phyloP scores from a whole-genome alignment of 1,284 basidiomycete genomes.

The Moesziomyces sp. region DNA sequence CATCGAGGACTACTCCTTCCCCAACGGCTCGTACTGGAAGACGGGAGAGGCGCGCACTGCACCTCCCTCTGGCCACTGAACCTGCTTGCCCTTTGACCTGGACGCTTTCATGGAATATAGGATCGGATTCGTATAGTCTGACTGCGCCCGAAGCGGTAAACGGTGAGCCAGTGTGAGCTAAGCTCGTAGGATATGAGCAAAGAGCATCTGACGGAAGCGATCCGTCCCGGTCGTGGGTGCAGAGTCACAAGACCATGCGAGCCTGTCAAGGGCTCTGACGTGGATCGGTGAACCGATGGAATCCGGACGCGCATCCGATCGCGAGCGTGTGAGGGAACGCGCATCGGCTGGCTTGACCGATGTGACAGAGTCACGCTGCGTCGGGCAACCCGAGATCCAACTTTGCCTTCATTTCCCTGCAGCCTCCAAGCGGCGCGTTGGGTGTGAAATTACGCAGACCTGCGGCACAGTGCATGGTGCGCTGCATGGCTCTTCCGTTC shows the following conservation, averaged over 20 bases:
- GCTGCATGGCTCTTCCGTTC: background rate
- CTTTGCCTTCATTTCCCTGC: background rate
- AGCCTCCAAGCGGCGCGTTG: background rate
- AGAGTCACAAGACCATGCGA: background rate
- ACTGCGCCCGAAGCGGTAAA: background rate
- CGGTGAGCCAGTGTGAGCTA: conserved; percentile 1
- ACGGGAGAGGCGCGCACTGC: conserved; percentile 35
- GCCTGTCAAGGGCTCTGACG: too few species aligned
- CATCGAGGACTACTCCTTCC: conserved; percentile 68
- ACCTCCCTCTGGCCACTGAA: conserved; percentile 43
- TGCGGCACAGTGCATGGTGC: background rate
- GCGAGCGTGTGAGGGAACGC: background rate
- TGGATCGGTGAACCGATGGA: background rate
- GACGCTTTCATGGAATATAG: background rate
- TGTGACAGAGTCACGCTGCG: background rate
- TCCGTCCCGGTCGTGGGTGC: too few species aligned
- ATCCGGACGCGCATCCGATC: background rate
- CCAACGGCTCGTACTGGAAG: conserved; percentile 70
- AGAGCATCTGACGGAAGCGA: too few species aligned
- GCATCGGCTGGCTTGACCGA: background rate
- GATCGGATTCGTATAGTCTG: background rate
- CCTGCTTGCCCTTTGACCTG: too few species aligned
- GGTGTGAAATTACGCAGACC: conserved; percentile 11
- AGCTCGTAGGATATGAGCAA: background rate
- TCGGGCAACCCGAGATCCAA: too few species aligned